phyloP scores from a whole-genome alignment of 805 yeast species.

The Candida golubevii region DNA sequence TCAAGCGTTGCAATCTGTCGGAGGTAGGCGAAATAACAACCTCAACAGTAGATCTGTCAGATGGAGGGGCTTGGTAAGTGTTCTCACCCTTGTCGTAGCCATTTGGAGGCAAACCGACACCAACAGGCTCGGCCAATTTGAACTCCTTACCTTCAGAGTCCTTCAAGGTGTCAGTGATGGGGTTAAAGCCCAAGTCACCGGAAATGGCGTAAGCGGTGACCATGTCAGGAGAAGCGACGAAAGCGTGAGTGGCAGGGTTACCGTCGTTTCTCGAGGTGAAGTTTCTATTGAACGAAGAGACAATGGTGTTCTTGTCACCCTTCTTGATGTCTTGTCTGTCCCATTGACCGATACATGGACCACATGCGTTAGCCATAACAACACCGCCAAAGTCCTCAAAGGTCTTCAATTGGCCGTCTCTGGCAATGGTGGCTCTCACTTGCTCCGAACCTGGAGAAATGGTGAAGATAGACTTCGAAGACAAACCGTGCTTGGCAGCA shows the following conservation, averaged over 20 bases:
- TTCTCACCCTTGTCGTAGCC: slow-evolving; percentile 93
- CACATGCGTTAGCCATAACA: slow-evolving; percentile 96
- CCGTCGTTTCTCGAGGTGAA: slow-evolving; percentile 98
- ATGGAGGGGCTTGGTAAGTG: slow-evolving; percentile 97
- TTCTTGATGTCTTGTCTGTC: slow-evolving; percentile 89
- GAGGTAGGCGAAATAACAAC: slow-evolving; percentile 84
- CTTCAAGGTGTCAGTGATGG: slow-evolving; percentile 82
- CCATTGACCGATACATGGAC: slow-evolving; percentile 99
- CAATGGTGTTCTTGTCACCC: slow-evolving; percentile 94
- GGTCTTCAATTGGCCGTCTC: slow-evolving; percentile 88
- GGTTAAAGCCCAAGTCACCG: slow-evolving; percentile 96
- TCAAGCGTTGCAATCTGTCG: slow-evolving; percentile 92
- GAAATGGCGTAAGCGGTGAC: slow-evolving; percentile 93
- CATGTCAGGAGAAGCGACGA: slow-evolving; percentile 95
- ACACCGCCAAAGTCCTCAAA: slow-evolving; percentile 90
- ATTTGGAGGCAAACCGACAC: slow-evolving; percentile 81
- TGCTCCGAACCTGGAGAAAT: slow-evolving; percentile 99
- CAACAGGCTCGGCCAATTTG: slow-evolving; percentile 80
- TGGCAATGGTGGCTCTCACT: slow-evolving; percentile 95
- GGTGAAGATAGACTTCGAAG: slow-evolving; percentile 86
- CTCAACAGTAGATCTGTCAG: slow-evolving; percentile 66
- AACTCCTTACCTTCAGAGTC: slow-evolving; percentile 89
- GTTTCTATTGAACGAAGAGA: slow-evolving; percentile 96
- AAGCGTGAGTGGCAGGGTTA: slow-evolving; percentile 95
- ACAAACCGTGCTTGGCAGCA: slow-evolving; percentile 87